Evolutionary conservation across 2,329 filamentous ascomycete genomes (phyloP), one percentile per base, ranked within the genome.

Genomic region (Fusarium bactridioides): DNA sequence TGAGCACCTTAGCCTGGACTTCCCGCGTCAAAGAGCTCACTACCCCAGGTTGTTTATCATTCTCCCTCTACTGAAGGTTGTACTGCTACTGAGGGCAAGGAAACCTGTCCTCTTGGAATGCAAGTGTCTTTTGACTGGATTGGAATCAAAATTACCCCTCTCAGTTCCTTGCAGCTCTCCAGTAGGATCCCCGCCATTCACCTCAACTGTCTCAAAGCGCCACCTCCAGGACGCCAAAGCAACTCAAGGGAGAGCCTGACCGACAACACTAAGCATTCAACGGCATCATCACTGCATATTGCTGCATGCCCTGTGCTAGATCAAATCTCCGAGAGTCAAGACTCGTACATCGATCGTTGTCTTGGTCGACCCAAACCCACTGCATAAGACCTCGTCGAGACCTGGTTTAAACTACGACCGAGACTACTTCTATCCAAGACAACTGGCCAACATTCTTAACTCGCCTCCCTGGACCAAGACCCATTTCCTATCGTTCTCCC

Each of bases 271-370:
- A 71, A 78, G 73, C 71, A 79, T 73, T 76, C 71, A 81, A 77
- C 78, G 72, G 74, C 72, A 79, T 76, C 77, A 74, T 70, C 71
- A 43, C 73, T 78, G 65, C 67, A 76, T 73, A 65, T 79, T 80
- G 75, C 74, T 73, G 73, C 78, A 74, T 79, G 71, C 61, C 68
- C 73, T 72, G 73, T 76, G 74, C 74, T 74, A 74, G 76, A 81
- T 79, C 81, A 81, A 83, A 82, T 83, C 78, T 83, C 80, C 81
- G 80, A 82, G 66, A 75, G 74, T 66, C 75, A 78, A 78, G 61
- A 73, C 74, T 66, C 63, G 63, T 74, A 71, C 63, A 76, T 77
- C 75, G 70, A 76, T 75, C 75, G 69, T 73, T 75, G 75, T 80
- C 76, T 78, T 76, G 72, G 72, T 68, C 65, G 61, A 76, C 70